Conservation (phyloP, 192 early-diverging fungal species). For the Phlyctochytrium bullatum region DNA sequence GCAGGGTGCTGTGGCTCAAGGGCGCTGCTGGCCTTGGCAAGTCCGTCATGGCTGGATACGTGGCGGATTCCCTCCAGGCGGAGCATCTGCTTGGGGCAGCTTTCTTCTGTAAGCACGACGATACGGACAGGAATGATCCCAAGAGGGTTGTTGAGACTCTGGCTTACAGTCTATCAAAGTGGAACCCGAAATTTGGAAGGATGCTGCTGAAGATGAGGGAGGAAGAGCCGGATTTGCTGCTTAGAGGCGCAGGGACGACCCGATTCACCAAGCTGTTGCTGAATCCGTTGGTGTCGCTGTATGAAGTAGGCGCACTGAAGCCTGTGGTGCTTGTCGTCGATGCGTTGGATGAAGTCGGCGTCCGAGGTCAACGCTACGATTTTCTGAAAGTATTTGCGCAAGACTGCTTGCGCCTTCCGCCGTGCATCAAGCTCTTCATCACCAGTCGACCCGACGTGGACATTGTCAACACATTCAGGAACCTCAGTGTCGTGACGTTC, state of each 20-base stretch:
- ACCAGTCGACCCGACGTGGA: slow-evolving; percentile 23
- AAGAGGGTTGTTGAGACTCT: slow-evolving; percentile 10
- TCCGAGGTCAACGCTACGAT: background rate
- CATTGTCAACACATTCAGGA: slow-evolving; percentile 6
- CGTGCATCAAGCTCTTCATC: slow-evolving; percentile 15
- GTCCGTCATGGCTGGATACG: slow-evolving; percentile 14
- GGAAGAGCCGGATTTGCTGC: background rate
- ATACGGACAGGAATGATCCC: slow-evolving; percentile 12
- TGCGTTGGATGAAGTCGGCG: slow-evolving; percentile 25
- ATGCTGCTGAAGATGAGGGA: background rate
- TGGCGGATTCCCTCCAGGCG: slow-evolving; percentile 12
- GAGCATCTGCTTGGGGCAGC: slow-evolving; percentile 17
- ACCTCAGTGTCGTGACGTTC: background rate
- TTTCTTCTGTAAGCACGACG: slow-evolving; percentile 31
- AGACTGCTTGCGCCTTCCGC: slow-evolving; percentile 2
- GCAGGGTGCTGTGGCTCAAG: slow-evolving; percentile 9
- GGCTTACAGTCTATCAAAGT: slow-evolving; percentile 10
- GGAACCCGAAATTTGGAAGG: slow-evolving; percentile 15
- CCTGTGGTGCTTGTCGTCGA: slow-evolving; percentile 22
- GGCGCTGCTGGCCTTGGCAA: slow-evolving; percentile 14
- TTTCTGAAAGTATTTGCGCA: slow-evolving; percentile 11
- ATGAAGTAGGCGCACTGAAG: background rate
- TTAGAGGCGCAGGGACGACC: background rate
- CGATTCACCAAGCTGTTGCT: background rate
- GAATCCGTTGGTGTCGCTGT: background rate